Evolutionary conservation across 768 basidiomycete genomes (phyloP).

Genomic region (Phaffia tasmanica): DNA sequence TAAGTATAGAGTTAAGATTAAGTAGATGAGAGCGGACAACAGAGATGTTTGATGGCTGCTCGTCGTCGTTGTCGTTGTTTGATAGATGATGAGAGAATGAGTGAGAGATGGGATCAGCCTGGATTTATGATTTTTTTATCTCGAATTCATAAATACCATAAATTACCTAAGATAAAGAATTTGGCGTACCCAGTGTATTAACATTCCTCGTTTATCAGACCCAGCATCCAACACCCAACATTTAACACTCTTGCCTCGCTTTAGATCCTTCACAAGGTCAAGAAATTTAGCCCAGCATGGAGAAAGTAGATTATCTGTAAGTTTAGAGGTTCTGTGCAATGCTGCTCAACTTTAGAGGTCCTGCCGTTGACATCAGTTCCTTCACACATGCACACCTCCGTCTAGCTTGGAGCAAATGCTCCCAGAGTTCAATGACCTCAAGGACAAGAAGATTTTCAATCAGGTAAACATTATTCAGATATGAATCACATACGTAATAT

Average conservation of each 20-base stretch:
- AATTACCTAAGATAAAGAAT: too few relatives aligned
- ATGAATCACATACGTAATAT: neutral
- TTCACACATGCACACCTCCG: neutral
- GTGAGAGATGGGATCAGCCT: too few relatives aligned
- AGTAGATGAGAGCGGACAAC: neutral
- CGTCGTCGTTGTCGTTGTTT: too few relatives aligned
- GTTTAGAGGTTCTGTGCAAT: neutral
- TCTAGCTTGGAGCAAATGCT: constrained; percentile 83
- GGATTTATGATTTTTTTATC: too few relatives aligned
- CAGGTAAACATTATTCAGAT: constrained; percentile 44
- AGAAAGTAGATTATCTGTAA: constrained; percentile 25
- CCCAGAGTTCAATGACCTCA: constrained; percentile 85
- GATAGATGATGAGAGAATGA: too few relatives aligned
- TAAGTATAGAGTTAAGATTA: too few relatives aligned
- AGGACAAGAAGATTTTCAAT: constrained; percentile 72
- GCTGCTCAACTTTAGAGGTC: neutral
- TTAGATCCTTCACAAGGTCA: too few relatives aligned
- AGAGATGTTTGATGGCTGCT: neutral
- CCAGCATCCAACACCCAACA: too few relatives aligned
- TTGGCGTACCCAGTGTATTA: too few relatives aligned
- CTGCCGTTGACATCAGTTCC: neutral
- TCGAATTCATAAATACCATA: too few relatives aligned
- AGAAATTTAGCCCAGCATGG: constrained; percentile 14
- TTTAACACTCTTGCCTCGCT: too few relatives aligned
- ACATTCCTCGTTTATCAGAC: too few relatives aligned